These are phyloP conservation scores for Pseudonectria foliicola DNA, from an alignment of 2,329 filamentous ascomycete genomes.

Conservation along the genomic window DNA sequence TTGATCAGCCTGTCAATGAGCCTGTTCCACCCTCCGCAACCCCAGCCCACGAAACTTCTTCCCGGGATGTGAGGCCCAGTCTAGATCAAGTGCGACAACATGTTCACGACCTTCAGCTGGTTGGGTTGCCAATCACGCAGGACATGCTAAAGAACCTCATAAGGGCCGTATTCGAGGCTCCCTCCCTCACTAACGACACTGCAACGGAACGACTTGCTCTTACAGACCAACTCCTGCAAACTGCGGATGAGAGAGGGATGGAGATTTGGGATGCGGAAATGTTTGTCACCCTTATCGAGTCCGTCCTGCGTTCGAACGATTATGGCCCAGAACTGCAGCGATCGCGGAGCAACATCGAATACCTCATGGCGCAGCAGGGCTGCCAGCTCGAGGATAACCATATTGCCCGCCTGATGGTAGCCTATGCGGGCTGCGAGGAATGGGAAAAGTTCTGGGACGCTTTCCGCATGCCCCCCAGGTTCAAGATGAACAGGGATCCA, in stretches of 20 bases:
- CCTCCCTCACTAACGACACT: slow-evolving; percentile 11
- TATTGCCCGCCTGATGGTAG: slow-evolving; percentile 35
- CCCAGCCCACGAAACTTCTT: background rate
- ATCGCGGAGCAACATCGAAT: slow-evolving; percentile 38
- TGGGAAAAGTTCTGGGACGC: slow-evolving; percentile 54
- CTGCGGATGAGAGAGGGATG: slow-evolving; percentile 39
- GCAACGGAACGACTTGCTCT: slow-evolving; percentile 28
- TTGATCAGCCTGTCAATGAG: background rate
- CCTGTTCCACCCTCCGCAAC: background rate
- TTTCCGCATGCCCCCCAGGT: slow-evolving; percentile 50
- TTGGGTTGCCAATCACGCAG: slow-evolving; percentile 29
- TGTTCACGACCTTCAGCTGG: slow-evolving; percentile 32
- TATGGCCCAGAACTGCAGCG: slow-evolving; percentile 27
- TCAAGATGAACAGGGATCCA: slow-evolving; percentile 40
- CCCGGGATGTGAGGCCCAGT: slow-evolving; percentile 1
- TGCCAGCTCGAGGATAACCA: slow-evolving; percentile 33
- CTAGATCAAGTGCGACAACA: slow-evolving; percentile 20
- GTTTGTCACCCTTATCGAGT: slow-evolving; percentile 40
- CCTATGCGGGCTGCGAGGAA: slow-evolving; percentile 39
- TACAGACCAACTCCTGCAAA: slow-evolving; percentile 36
- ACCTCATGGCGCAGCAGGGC: slow-evolving; percentile 32
- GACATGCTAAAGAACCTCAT: slow-evolving; percentile 32
- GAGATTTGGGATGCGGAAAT: slow-evolving; percentile 38
- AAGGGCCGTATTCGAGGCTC: slow-evolving; percentile 28
- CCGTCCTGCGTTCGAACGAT: slow-evolving; percentile 26